A percentile compares a stretch with the other conserved stretches of the same genome.
Conservation (phyloP, 129 eudicot species). For the Flaveria ramosissima region DNA sequence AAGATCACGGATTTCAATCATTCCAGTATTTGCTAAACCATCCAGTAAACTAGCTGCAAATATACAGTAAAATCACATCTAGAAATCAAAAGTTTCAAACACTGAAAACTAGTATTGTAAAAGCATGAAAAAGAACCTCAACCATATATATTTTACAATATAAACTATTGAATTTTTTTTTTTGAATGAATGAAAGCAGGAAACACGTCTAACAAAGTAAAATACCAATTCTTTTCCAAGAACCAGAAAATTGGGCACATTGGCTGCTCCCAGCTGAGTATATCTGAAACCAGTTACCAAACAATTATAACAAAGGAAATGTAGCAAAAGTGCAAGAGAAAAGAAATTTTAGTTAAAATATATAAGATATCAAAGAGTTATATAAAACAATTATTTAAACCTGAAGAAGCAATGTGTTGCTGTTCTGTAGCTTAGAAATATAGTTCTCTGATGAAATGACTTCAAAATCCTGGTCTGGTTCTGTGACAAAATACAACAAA, state of each 20-base stretch:
- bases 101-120: background rate
- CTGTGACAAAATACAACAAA: conserved; percentile 38
- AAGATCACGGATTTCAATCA: conserved; percentile 71
- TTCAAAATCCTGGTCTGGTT: conserved; percentile 42
- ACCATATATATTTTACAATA: background rate
- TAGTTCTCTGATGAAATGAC: conserved; percentile 56
- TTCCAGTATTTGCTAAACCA: conserved; percentile 73
- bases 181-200: conserved; percentile 3
- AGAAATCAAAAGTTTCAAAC: background rate
- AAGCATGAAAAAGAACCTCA: background rate
- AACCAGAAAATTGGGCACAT: conserved; percentile 55
- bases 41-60: conserved; percentile 59
- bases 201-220: conserved; percentile 1
- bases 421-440: conserved; percentile 47
- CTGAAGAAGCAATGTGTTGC: conserved; percentile 67
- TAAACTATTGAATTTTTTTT: background rate
- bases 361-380: conserved; percentile 8
- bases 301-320: background rate
- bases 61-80: conserved; percentile 21
- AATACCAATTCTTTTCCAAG: conserved; percentile 78
- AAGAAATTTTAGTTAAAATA: conserved; percentile 1
- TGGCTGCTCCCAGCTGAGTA: conserved; percentile 76
- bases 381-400: conserved; percentile 35
- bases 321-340: background rate
- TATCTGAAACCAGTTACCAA: conserved; percentile 45